These are phyloP conservation scores for Plasmodium berghei DNA, from an alignment of 169 alveolate genomes.

Conservation along the genomic window DNA sequence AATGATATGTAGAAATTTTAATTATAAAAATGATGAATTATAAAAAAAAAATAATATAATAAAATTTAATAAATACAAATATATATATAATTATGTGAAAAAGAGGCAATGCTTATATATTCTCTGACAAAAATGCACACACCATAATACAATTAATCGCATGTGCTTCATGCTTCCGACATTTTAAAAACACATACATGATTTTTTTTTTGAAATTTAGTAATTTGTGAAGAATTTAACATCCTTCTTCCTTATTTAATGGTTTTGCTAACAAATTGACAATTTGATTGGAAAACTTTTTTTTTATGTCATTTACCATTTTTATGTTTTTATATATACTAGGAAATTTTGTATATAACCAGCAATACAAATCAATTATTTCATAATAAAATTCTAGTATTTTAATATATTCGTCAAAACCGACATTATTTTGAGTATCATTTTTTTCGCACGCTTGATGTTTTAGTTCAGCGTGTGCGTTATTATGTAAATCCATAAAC, in stretches of 20 bases:
- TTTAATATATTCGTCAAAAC: conserved; percentile 20
- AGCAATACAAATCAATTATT: conserved; percentile 60
- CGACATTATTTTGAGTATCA: neutral
- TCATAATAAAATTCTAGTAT: conserved; percentile 58
- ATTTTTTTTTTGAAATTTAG: no score
- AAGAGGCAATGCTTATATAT: no score
- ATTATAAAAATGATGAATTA: neutral
- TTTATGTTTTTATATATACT: conserved; percentile 34
- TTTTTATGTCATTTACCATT: conserved; percentile 54
- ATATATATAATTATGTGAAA: neutral
- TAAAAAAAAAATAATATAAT: neutral
- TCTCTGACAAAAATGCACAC: no score
- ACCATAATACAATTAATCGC: no score
- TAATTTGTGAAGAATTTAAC: no score
- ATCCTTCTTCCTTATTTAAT: conserved; percentile 7
- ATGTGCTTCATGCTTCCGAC: no score
- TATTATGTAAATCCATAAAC: neutral
- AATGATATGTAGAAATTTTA: conserved; percentile 17
- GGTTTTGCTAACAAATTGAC: conserved; percentile 39
- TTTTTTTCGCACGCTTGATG: neutral
- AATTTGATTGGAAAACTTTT: conserved; percentile 42
- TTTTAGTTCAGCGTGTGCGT: neutral
- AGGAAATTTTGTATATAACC: conserved; percentile 64
- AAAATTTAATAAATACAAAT: neutral
- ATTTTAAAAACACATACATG: no score